A percentile compares a stretch with the other conserved stretches of the same genome.
Evolutionary conservation across 176 grass and related monocot species (phyloP).

Genomic region (Musa acuminata): DNA sequence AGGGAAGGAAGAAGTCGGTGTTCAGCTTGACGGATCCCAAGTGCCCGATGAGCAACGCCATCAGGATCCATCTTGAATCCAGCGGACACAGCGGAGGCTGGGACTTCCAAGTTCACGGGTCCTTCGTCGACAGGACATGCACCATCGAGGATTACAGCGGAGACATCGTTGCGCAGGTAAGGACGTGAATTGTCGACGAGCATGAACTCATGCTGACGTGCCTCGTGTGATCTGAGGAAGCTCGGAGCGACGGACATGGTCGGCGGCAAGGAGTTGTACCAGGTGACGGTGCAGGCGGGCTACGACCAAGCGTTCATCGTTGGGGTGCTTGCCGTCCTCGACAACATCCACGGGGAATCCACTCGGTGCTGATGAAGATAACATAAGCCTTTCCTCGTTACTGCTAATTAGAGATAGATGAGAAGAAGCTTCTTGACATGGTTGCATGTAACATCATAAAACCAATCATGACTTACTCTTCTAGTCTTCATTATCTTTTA

Average conservation of each 20-base stretch:
- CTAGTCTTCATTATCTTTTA: too few relatives aligned
- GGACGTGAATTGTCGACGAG: not conserved
- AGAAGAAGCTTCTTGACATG: too few relatives aligned
- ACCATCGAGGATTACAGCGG: constrained; percentile 55
- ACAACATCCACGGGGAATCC: constrained; percentile 79
- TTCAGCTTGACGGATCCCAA: constrained; percentile 77
- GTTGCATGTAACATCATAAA: too few relatives aligned
- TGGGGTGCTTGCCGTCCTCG: constrained; percentile 74
- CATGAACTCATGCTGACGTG: too few relatives aligned
- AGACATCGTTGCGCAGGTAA: constrained; percentile 62
- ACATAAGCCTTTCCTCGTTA: too few relatives aligned
- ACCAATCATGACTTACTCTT: too few relatives aligned
- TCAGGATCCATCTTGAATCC: constrained; percentile 41
- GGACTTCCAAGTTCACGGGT: constrained; percentile 72
- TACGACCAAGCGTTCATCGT: constrained; percentile 81
- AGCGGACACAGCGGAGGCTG: constrained; percentile 46
- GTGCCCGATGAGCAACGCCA: constrained; percentile 37
- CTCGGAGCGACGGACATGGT: constrained; percentile 40
- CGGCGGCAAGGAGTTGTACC: constrained; percentile 53
- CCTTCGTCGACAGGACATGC: constrained; percentile 58
- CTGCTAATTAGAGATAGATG: too few relatives aligned
- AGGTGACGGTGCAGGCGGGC: constrained; percentile 76
- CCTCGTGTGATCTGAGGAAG: constrained; percentile 10
- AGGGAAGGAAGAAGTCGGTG: constrained; percentile 39
- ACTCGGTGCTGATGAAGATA: constrained; percentile 50